Base-by-base conservation (phyloP, 2,329 filamentous ascomycete genomes). In the Colletotrichum lentis region DNA sequence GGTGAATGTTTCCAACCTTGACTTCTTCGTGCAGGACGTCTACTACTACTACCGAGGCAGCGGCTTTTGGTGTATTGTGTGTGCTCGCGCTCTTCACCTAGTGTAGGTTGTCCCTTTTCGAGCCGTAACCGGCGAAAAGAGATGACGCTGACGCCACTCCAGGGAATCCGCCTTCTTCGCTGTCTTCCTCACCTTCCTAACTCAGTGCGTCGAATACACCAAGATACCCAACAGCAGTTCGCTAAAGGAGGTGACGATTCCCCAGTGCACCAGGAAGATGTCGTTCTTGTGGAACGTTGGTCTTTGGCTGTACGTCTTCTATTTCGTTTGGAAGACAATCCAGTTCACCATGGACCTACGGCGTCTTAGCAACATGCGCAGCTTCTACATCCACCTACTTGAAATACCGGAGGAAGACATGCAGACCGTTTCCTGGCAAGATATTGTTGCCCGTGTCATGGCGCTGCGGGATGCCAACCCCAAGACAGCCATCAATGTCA, bases 391-490 rank as follows among this genome's bases (percentile, higher is more conserved):
- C 35, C 85, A 96, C 74, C 85, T 97, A 4, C 86, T 97, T 11
- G 91, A 92, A 46, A 93, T 97, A 50, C 91, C 92, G 0, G 86
- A 88, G 67, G 85, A 90, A 64, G 94, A 97, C 73, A 96, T 97
- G 80, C 94, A 97, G 77, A 96, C 93, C 0, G 91, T 97, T 58
- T 95, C 94, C 6, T 97, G 94, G 94, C 93, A 97, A 75, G 91
- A 96, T 71, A 87, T 97, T 31, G 94, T 97, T 24, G 91, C 88
- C 69, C 90, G 93, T 43, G 85, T 97, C 69, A 97, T 97, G 88
- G 87, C 88, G 7, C 79, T 97, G 24, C 87, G 94, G 69, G 93
- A 97, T 74, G 86, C 92, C 37, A 97, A 97, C 73, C 89, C 94
- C n/a, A 89, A 91, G 69, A 97, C 94, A 18, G 86, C 86, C 11